Evolutionary conservation across 2,329 filamentous ascomycete species (phyloP), one percentile per base, ranked within the genome.

Genomic region (Beauveria bassiana): DNA sequence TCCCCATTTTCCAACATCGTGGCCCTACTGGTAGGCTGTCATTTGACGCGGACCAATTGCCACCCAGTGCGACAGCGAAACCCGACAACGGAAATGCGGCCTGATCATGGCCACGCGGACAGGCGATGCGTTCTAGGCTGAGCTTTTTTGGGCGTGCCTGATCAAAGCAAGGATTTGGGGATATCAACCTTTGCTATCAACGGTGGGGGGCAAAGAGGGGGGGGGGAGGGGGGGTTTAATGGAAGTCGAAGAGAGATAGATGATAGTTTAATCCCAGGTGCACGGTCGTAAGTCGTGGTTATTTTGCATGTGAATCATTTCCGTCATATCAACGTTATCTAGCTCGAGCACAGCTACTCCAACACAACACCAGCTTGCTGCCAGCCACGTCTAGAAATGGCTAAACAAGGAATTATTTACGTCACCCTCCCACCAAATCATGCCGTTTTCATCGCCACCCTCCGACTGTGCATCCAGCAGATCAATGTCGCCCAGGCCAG

Each of bases 361-460:
- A 31, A 7, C 26, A 47, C 54, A 40, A 7, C 26, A 22, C 22
- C 22, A 22, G 22, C 22, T 22, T 56, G 42, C n/a, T 22, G 24
- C 24, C 20, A 26, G 14, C 31, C 45, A 50, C 31, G 1, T 50
- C 34, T 74, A 75, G 50, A 76, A 70, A 38, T 72, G 68, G 68
- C 74, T 72, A 64, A 76, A 76, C 66, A 75, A 71, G 52, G 74
- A 69, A 61, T 73, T 75, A 64, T 71, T 74, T 45, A 75, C 71
- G 24, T 72, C 73, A 3, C 69, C 73, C 49, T 77, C 75, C 75
- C 75, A 78, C 75, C 75, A 78, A 2, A 73, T 69, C 38, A 66
- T 68, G 7, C 70, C 70, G 14, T 38, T 46, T 64, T 66, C 18
- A 45, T 65, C 58, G 68, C 64, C 67, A 10, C 67, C 62, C 4